Conservation (phyloP, 2,329 filamentous ascomycete genomes). For the Calonectria pseudoturangicola region DNA sequence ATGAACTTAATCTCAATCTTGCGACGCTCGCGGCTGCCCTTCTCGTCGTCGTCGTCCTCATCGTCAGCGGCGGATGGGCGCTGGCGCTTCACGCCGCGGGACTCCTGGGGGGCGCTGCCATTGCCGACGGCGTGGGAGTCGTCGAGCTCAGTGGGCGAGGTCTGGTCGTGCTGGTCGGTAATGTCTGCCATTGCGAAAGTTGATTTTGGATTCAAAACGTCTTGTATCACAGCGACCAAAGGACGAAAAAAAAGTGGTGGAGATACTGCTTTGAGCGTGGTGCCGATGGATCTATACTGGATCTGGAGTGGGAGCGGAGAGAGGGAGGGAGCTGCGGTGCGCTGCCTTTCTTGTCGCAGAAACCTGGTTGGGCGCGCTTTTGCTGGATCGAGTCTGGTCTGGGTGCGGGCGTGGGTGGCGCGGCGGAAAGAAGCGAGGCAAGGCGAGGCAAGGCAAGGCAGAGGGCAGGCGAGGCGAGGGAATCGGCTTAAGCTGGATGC, state of each 20-base stretch:
- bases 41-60: constrained; percentile 98
- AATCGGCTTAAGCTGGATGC: constrained; percentile 49
- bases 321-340: constrained; percentile 66
- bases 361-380: constrained; percentile 71
- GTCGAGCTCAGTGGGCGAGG: constrained; percentile 83
- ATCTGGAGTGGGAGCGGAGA: constrained; percentile 75
- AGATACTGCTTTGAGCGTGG: constrained; percentile 80
- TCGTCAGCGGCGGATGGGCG: constrained; percentile 90
- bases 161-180: constrained; percentile 85
- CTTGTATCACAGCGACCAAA: constrained; percentile 61
- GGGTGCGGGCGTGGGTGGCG: constrained; percentile 55
- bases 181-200: constrained; percentile 81
- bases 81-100: constrained; percentile 91
- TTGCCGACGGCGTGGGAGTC: constrained; percentile 84
- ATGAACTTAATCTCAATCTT: constrained; percentile 99
- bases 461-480: constrained; percentile 50
- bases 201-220: constrained; percentile 49
- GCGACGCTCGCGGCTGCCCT: constrained; percentile 96
- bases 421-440: constrained; percentile 65
- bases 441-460: constrained; percentile 53
- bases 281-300: constrained; percentile 80
- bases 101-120: constrained; percentile 80
- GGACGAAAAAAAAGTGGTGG: constrained; percentile 73
- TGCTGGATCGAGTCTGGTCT: constrained; percentile 63
- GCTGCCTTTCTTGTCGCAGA: constrained; percentile 70